Evolutionary conservation across 768 basidiomycete species (phyloP), one percentile per base, ranked within the genome.

Genomic region (Butyriboletus loyo): DNA sequence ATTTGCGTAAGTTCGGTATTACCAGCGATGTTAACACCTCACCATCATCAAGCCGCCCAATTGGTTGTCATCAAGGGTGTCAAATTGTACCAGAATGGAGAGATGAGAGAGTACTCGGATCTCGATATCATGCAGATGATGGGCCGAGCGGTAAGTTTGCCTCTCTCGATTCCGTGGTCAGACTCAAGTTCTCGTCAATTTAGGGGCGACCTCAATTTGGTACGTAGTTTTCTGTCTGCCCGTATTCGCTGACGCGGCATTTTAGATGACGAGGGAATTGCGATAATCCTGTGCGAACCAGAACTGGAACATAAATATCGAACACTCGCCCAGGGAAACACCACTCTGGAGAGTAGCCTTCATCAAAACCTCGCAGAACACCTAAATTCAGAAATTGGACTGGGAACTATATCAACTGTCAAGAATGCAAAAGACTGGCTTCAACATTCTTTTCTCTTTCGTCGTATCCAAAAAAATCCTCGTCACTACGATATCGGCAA

Each of bases 41-140:
- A 50, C 11, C 27, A 34, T 15, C 32, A 13, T 55, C 3, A 55
- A 93, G 91, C 96, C 42, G 94, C 95, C 1, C 91, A 96, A 62
- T 89, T 89, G 57, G 96, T 96, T 44, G 82, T 98, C 54, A 87
- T 99, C 61, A 92, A 92, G 61, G 96, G 95, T 4, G 94, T 96
- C 22, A 85, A 84, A 60, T 75, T 81, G 4, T 99, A 85, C 66
- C 82, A 85, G 56, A 87, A 86, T 46, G 81, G 79, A 40, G 74
- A 73, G 15, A 81, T 82, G 42, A 75, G 78, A 31, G 94, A 98
- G 60, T 97, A 97, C 68, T 87, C 88, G 0, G 95, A 97, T 65
- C 77, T 97, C 6, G 97, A 98, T 61, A 78, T 98, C 27, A 84
- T 91, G 79, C 95, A 97, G 69, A 98, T 98, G 96, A 82, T 98